A percentile compares a stretch with the other conserved stretches of the same genome.
These are phyloP conservation scores for Mycena venus DNA, from an alignment of 768 basidiomycete species.

Conservation along the genomic window DNA sequence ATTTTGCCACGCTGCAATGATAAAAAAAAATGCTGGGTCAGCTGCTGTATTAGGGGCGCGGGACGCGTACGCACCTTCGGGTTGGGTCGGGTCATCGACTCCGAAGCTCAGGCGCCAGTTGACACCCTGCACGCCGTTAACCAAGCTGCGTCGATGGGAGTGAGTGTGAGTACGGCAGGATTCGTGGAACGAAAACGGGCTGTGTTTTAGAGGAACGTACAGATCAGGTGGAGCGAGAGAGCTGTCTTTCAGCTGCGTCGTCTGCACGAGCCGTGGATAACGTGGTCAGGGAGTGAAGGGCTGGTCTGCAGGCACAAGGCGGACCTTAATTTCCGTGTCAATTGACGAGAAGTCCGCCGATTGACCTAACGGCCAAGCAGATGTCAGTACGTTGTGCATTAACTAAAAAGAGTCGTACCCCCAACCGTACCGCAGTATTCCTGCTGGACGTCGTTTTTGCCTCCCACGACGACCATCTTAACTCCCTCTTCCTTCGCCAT, in stretches of 20 bases:
- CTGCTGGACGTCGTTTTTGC: conserved; percentile 59
- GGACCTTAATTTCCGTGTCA: conserved; percentile 69
- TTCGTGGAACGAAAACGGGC: too few species aligned
- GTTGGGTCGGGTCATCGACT: conserved; percentile 59
- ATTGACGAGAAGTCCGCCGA: conserved; percentile 70
- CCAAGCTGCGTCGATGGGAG: conserved; percentile 4
- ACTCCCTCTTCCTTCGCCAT: conserved; percentile 72
- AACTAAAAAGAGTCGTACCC: conserved; percentile 32
- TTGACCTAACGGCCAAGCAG: conserved; percentile 47
- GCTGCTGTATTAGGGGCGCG: neutral
- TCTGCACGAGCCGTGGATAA: conserved; percentile 43
- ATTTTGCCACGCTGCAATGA: conserved; percentile 58
- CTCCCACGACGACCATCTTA: conserved; percentile 68
- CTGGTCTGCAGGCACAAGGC: conserved; percentile 1
- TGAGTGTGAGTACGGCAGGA: too few species aligned
- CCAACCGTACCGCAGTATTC: conserved; percentile 74
- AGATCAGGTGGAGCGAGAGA: conserved; percentile 71
- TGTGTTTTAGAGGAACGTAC: conserved; percentile 57
- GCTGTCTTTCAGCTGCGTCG: conserved; percentile 66
- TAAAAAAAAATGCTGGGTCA: neutral
- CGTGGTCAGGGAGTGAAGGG: neutral
- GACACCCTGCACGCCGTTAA: conserved; percentile 52
- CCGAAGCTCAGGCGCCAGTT: conserved; percentile 75
- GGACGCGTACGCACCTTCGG: conserved; percentile 59
- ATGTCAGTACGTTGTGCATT: neutral